Percentiles rank a stretch among this genome's conserved stretches.
phyloP scores from a whole-genome alignment of 495 filamentous ascomycete species.

The Amorphotheca resinae region DNA sequence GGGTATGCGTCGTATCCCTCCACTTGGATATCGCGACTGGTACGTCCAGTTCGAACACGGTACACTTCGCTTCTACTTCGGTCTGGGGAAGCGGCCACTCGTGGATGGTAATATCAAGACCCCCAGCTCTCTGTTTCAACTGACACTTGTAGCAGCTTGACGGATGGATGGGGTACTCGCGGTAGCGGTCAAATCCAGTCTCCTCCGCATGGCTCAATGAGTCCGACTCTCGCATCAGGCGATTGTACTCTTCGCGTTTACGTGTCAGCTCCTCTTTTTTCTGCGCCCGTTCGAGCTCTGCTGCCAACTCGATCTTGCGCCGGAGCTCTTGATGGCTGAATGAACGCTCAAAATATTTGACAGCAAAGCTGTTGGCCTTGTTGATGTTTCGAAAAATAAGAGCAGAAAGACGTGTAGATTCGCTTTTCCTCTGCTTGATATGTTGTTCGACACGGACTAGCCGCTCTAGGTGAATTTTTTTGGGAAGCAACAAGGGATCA shows the following conservation, averaged over 20 bases:
- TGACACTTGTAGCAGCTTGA: neutral
- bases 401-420: slow-evolving; percentile 11
- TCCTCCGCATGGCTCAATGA: neutral
- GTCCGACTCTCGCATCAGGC: slow-evolving; percentile 21
- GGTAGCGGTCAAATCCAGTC: neutral
- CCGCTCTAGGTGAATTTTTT: slow-evolving; percentile 35
- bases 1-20: slow-evolving; percentile 37
- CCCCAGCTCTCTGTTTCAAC: neutral
- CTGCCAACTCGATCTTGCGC: slow-evolving; percentile 27
- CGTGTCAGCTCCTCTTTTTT: slow-evolving; percentile 33
- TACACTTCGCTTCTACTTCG: slow-evolving; percentile 26
- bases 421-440: slow-evolving; percentile 22
- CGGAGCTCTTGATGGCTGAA: slow-evolving; percentile 27
- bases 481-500: slow-evolving; percentile 36
- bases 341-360: slow-evolving; percentile 40
- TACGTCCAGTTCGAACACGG: slow-evolving; percentile 44
- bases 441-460: slow-evolving; percentile 38
- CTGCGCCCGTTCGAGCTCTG: slow-evolving; percentile 17
- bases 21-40: slow-evolving; percentile 36
- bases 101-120: slow-evolving; percentile 32
- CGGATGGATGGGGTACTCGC: neutral
- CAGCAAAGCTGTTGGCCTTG: slow-evolving; percentile 32
- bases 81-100: slow-evolving; percentile 51
- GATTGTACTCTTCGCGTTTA: slow-evolving; percentile 24
- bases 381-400: slow-evolving; percentile 28